These are phyloP conservation scores for Phytophthora uliginosa DNA, from an alignment of 352 stramenopile genomes.

Conservation along the genomic window DNA sequence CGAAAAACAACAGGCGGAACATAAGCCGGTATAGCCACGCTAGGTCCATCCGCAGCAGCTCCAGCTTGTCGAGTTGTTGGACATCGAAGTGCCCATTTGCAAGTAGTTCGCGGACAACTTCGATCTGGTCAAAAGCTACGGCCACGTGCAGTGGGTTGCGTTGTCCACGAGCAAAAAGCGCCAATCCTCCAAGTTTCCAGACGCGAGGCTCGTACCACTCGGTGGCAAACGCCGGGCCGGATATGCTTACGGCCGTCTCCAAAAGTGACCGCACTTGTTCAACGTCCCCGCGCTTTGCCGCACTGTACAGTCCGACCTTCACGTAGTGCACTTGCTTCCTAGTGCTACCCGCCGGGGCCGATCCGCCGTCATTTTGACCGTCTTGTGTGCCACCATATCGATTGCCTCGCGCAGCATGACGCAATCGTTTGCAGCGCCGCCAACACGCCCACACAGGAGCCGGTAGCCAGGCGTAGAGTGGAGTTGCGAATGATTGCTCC, in stretches of 20 bases:
- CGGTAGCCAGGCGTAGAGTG: constrained; percentile 54
- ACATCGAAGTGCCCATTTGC: constrained; percentile 72
- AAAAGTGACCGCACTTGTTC: constrained; percentile 59
- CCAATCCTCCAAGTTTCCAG: constrained; percentile 28
- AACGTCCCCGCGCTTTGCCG: constrained; percentile 71
- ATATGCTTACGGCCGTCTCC: constrained; percentile 60
- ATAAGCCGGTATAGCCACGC: constrained; percentile 76
- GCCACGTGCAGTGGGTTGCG: constrained; percentile 85
- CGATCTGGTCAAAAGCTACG: constrained; percentile 73
- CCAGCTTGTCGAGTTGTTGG: constrained; percentile 79
- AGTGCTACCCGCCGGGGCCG: constrained; percentile 13
- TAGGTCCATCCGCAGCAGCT: constrained; percentile 72
- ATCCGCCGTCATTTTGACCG: not conserved
- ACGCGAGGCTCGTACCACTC: constrained; percentile 65
- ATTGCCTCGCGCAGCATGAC: constrained; percentile 12
- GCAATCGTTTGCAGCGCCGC: constrained; percentile 23
- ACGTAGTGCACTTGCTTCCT: constrained; percentile 54
- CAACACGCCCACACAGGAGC: constrained; percentile 39
- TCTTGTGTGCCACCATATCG: constrained; percentile 14
- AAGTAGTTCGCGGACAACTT: constrained; percentile 75
- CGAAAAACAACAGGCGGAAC: constrained; percentile 69
- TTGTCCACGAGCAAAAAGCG: constrained; percentile 49
- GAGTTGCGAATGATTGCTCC: constrained; percentile 55
- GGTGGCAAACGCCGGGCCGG: constrained; percentile 67
- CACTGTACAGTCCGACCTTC: constrained; percentile 69